phyloP scores from a whole-genome alignment of 2,329 filamentous ascomycete species.

The Drechslerella stenobrocha region DNA sequence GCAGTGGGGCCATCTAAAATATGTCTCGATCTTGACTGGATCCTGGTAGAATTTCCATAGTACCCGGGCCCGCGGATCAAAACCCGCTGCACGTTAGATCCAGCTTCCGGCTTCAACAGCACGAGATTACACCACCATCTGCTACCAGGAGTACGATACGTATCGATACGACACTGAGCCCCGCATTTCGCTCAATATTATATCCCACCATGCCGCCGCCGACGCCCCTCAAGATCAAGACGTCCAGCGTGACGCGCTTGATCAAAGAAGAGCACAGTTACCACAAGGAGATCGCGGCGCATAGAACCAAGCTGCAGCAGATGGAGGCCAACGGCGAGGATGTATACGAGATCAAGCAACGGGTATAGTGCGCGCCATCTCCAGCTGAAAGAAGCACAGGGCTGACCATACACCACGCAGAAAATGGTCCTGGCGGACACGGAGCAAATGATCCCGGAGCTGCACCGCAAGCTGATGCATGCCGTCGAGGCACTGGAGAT shows the following conservation, averaged over 20 bases:
- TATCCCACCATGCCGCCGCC: conserved; percentile 69
- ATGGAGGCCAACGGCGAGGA: conserved; percentile 64
- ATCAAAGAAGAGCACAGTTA: conserved; percentile 92
- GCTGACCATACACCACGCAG: conserved; percentile 58
- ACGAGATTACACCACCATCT: too few species aligned
- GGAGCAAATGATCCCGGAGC: conserved; percentile 73
- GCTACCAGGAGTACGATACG: too few species aligned
- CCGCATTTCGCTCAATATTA: too few species aligned
- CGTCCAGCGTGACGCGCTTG: conserved; percentile 75
- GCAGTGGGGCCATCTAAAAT: too few species aligned
- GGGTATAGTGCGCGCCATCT: conserved; percentile 69
- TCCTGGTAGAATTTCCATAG: too few species aligned
- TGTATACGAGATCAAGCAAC: conserved; percentile 80
- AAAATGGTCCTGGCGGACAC: conserved; percentile 83
- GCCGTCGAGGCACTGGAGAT: conserved; percentile 74
- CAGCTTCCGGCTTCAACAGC: too few species aligned
- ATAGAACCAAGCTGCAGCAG: conserved; percentile 71
- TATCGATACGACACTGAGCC: neutral
- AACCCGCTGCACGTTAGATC: too few species aligned
- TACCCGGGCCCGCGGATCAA: too few species aligned
- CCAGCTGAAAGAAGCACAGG: conserved; percentile 14
- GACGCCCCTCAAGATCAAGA: conserved; percentile 75
- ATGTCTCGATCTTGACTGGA: too few species aligned
- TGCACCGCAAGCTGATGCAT: conserved; percentile 71
- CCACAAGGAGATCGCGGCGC: conserved; percentile 77